phyloP scores from a whole-genome alignment of 148 eudicot species.

The Fallopia convolvulus region DNA sequence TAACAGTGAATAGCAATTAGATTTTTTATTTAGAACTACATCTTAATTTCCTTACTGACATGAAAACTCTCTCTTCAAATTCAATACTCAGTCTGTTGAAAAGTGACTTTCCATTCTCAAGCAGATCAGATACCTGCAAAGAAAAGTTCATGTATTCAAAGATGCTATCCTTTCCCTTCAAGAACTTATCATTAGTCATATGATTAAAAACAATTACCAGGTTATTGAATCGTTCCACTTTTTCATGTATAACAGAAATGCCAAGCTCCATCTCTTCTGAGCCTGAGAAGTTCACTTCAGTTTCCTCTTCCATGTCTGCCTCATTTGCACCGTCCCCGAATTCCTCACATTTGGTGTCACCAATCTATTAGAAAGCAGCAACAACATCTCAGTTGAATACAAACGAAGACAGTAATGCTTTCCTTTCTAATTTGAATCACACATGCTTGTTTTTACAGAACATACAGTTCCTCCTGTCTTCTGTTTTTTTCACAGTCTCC shows the following conservation, averaged over 20 bases:
- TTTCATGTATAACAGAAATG: slow-evolving; percentile 59
- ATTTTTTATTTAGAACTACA: neutral
- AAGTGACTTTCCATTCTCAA: slow-evolving; percentile 72
- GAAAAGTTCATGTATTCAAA: slow-evolving; percentile 4
- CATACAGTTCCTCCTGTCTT: slow-evolving; percentile 1
- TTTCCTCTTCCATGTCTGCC: slow-evolving; percentile 49
- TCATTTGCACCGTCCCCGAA: slow-evolving; percentile 29
- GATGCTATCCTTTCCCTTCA: neutral
- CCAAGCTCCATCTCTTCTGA: slow-evolving; percentile 79
- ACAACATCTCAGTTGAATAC: neutral
- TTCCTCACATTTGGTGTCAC: slow-evolving; percentile 25
- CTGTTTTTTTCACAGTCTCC: neutral
- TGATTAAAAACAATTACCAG: slow-evolving; percentile 32
- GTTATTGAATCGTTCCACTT: slow-evolving; percentile 64
- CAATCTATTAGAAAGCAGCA: slow-evolving; percentile 32
- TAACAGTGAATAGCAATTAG: slow-evolving; percentile 11
- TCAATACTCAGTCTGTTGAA: slow-evolving; percentile 57
- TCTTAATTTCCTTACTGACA: slow-evolving; percentile 35
- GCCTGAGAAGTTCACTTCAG: slow-evolving; percentile 32
- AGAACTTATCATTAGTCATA: neutral
- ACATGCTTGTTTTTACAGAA: neutral
- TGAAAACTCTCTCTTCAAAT: slow-evolving; percentile 73
- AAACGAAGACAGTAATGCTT: neutral
- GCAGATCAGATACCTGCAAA: slow-evolving; percentile 70
- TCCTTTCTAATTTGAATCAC: neutral